phyloP scores from a whole-genome alignment of 805 yeast genomes.

The Yarrowia hollandica region DNA sequence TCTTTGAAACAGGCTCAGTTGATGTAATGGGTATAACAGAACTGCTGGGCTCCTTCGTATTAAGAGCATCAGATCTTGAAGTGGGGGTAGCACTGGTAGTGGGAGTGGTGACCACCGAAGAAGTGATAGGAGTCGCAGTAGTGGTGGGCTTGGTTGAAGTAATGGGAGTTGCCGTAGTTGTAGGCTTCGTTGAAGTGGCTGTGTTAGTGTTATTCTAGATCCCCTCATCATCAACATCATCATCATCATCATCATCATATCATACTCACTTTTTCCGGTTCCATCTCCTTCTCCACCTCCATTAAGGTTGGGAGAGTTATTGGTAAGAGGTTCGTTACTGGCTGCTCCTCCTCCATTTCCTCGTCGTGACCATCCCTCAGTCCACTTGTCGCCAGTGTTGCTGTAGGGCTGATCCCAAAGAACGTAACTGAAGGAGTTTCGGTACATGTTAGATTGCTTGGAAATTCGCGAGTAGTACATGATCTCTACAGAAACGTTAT shows the following conservation, averaged over 20 bases:
- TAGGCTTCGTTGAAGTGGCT: not conserved
- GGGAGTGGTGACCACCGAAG: not conserved
- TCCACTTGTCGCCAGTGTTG: not conserved
- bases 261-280: not conserved
- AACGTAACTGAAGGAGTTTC: not conserved
- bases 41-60: too few species aligned
- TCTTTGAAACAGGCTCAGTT: not conserved
- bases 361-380: not conserved
- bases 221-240: not conserved
- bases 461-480: not conserved
- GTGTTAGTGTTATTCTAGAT: not conserved
- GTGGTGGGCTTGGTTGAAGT: too few species aligned
- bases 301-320: not conserved
- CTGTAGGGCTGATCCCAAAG: not conserved
- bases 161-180: not conserved
- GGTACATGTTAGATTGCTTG: not conserved
- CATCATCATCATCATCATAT: not conserved
- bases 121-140: not conserved
- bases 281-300: conserved; percentile 22
- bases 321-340: not conserved
- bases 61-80: not conserved
- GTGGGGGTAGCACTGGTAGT: not conserved
- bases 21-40: too few species aligned
- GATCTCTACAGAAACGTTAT: not conserved
- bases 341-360: conserved; percentile 3